Conservation (phyloP, 2,329 filamentous ascomycete species). For the Dendrostoma leiphaemia region DNA sequence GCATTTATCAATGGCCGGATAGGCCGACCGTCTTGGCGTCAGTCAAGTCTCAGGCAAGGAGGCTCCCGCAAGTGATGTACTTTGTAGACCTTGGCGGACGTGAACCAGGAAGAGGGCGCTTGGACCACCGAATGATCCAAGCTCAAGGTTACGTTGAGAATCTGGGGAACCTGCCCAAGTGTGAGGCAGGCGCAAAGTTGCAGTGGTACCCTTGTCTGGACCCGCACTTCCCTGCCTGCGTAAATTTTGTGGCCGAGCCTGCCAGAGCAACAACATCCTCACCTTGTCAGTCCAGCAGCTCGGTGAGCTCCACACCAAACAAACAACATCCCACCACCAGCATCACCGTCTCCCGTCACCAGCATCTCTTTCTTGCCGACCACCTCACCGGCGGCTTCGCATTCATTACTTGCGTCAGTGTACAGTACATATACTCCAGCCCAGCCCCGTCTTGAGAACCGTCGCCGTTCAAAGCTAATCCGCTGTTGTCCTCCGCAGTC, state of each 20-base stretch:
- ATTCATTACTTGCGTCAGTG: not conserved
- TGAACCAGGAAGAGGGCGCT: not conserved
- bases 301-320: constrained; percentile 5
- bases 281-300: constrained; percentile 2
- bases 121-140: constrained; percentile 4
- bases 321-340: constrained; percentile 8
- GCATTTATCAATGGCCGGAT: no score
- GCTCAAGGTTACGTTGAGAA: not conserved
- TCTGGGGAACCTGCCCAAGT: constrained; percentile 1
- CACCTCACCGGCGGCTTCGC: not conserved
- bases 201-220: not conserved
- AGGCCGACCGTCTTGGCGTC: no score
- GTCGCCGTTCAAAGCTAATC: not conserved
- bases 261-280: constrained; percentile 16
- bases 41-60: no score
- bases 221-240: constrained; percentile 1
- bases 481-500: not conserved
- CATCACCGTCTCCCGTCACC: not conserved
- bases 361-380: not conserved
- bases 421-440: no score
- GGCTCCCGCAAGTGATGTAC: no score
- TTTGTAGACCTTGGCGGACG: no score
- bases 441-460: not conserved
- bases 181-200: not conserved
- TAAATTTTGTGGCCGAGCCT: constrained; percentile 19